A percentile compares a stretch with the other conserved stretches of the same genome.
phyloP scores from a whole-genome alignment of 2,329 filamentous ascomycete genomes.

The Hortaea sp. region DNA sequence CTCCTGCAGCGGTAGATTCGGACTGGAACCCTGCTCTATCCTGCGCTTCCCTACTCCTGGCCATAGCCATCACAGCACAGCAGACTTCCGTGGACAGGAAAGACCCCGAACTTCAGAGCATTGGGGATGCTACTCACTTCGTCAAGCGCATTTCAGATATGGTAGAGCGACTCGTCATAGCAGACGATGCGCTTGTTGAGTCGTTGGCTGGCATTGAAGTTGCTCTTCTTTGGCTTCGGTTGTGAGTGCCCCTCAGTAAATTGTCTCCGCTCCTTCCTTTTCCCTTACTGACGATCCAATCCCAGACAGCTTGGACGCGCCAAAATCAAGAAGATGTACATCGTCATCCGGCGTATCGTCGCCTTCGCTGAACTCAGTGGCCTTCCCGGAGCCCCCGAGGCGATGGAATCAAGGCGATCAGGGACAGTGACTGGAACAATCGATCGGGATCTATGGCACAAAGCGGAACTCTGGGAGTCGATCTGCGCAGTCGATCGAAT shows the following conservation, averaged over 20 bases:
- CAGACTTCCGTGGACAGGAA: neutral
- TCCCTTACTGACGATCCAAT: neutral
- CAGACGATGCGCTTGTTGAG: constrained; percentile 2
- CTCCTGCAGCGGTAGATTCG: neutral
- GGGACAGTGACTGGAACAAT: neutral
- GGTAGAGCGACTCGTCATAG: constrained; percentile 1
- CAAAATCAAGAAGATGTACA: constrained; percentile 27
- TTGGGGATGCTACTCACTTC: neutral
- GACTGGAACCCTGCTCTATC: neutral
- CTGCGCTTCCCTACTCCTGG: neutral
- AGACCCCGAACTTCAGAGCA: neutral
- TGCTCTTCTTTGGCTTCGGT: constrained; percentile 1
- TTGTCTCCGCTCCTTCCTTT: neutral
- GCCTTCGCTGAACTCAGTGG: constrained; percentile 29
- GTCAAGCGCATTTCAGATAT: constrained; percentile 1
- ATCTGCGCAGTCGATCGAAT: constrained; percentile 3
- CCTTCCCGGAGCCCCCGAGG: constrained; percentile 8
- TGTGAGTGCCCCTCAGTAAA: constrained; percentile 1
- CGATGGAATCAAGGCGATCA: neutral
- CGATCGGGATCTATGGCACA: neutral
- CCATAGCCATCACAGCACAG: neutral
- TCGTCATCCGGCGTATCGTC: constrained; percentile 24
- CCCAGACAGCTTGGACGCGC: constrained; percentile 23
- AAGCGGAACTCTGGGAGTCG: neutral
- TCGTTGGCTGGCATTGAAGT: constrained; percentile 5